phyloP scores from a whole-genome alignment of 2,329 filamentous ascomycete species.

The Xylariaceae sp. region DNA sequence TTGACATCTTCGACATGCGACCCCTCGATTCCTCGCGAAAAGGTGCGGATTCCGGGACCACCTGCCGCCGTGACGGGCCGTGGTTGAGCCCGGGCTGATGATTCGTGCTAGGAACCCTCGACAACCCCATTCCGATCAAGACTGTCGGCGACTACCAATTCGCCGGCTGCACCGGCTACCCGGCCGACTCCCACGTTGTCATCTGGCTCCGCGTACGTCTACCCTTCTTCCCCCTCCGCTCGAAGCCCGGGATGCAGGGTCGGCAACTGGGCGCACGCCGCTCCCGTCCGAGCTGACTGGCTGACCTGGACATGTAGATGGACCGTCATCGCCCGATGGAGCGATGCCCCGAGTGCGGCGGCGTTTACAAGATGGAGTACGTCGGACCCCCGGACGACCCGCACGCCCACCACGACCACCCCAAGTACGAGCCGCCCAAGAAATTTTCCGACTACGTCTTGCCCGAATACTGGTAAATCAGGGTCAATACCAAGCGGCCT shows the following conservation, averaged over 20 bases:
- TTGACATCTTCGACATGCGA: slow-evolving; percentile 98
- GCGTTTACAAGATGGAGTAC: slow-evolving; percentile 97
- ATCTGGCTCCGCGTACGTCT: slow-evolving; percentile 79
- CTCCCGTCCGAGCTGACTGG: slow-evolving; percentile 7
- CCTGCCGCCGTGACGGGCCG: no score
- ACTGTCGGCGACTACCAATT: slow-evolving; percentile 95
- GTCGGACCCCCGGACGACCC: slow-evolving; percentile 72
- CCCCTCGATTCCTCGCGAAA: slow-evolving; percentile 85
- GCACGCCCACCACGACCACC: slow-evolving; percentile 46
- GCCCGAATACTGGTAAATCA: slow-evolving; percentile 78
- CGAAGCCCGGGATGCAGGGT: no score
- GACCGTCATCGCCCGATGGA: slow-evolving; percentile 84
- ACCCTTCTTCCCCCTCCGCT: slow-evolving; percentile 1
- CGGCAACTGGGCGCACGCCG: no score
- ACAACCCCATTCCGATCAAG: slow-evolving; percentile 84
- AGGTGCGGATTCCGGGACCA: slow-evolving; percentile 59
- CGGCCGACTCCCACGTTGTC: slow-evolving; percentile 84
- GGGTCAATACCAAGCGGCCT: not conserved
- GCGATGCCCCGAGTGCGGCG: slow-evolving; percentile 95
- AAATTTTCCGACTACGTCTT: slow-evolving; percentile 94
- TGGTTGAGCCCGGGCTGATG: slow-evolving; percentile 22
- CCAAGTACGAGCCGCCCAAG: slow-evolving; percentile 78
- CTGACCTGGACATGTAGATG: slow-evolving; percentile 43
- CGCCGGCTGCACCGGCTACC: slow-evolving; percentile 88
- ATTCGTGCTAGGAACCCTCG: slow-evolving; percentile 63